Conservation (phyloP, 441 rosid genomes). For the Melastoma candidum region DNA sequence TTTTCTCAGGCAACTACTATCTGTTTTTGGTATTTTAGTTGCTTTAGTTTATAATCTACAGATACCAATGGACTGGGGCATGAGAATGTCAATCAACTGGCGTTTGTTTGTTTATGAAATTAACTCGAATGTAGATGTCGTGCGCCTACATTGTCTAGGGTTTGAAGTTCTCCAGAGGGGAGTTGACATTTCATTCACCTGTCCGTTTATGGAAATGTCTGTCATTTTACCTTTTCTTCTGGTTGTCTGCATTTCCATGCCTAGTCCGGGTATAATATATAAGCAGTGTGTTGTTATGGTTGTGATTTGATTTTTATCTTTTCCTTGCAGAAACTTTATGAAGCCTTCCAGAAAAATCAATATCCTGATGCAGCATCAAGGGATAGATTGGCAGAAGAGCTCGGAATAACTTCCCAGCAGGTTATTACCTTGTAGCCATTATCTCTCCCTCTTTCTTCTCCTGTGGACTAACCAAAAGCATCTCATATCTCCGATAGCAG, state of each 20-base stretch:
- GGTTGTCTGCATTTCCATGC: no score
- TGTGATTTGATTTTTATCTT: constrained; percentile 9
- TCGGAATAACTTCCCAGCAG: constrained; percentile 55
- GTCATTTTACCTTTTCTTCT: no score
- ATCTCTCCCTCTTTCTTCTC: background rate
- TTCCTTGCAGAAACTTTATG: constrained; percentile 46
- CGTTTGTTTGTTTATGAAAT: background rate
- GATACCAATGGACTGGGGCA: no score
- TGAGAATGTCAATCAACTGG: constrained; percentile 1
- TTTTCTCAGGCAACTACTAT: no score
- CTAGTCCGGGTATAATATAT: no score
- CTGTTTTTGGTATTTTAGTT: no score
- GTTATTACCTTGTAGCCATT: constrained; percentile 21
- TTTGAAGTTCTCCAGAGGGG: no score
- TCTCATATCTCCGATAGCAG: constrained; percentile 23
- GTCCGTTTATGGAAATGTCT: no score
- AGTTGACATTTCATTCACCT: no score
- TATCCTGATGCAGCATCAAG: constrained; percentile 57
- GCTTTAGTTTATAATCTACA: no score
- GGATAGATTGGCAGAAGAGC: constrained; percentile 61
- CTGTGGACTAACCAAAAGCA: constrained; percentile 1
- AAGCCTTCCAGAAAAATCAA: constrained; percentile 49
- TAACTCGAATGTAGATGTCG: no score
- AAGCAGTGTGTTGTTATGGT: background rate
- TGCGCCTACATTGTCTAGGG: no score